Evolutionary conservation across 345 rosid species (phyloP).

Genomic region (Ceriops zippeliana): DNA sequence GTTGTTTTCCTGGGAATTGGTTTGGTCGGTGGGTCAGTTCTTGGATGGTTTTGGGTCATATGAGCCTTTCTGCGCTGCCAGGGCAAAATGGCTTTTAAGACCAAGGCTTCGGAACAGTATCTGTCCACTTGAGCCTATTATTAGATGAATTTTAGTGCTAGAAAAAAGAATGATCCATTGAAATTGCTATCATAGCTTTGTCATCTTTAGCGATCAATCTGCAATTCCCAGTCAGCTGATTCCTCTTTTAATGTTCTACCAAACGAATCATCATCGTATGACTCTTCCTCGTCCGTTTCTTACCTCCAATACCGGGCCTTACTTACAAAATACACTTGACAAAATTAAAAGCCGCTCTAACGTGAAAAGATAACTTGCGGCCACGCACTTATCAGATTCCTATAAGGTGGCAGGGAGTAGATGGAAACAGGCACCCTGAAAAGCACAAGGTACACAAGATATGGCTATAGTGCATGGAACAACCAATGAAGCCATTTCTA

Average conservation of each 20-base stretch:
- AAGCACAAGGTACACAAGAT: too few relatives aligned
- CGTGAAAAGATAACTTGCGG: background rate
- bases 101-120: slow-evolving; percentile 4
- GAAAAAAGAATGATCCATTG: background rate
- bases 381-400: too few relatives aligned
- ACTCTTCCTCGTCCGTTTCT: too few relatives aligned
- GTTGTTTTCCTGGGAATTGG: slow-evolving; percentile 72
- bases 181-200: background rate
- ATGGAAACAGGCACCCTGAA: too few relatives aligned
- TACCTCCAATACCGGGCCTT: background rate
- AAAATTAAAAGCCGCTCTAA: background rate
- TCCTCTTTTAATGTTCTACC: background rate
- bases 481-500: background rate
- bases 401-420: too few relatives aligned
- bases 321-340: background rate
- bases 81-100: background rate
- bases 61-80: slow-evolving; percentile 15
- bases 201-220: background rate
- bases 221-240: slow-evolving; percentile 1
- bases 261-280: background rate
- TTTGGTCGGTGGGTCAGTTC: slow-evolving; percentile 68
- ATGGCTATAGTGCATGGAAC: too few relatives aligned
- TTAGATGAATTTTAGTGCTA: too few relatives aligned
- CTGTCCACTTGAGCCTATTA: background rate
- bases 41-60: slow-evolving; percentile 85